Evolutionary conservation across 2,329 filamentous ascomycete species (phyloP), one percentile per base, ranked within the genome.

Genomic region (Colletotrichum falcatum): DNA sequence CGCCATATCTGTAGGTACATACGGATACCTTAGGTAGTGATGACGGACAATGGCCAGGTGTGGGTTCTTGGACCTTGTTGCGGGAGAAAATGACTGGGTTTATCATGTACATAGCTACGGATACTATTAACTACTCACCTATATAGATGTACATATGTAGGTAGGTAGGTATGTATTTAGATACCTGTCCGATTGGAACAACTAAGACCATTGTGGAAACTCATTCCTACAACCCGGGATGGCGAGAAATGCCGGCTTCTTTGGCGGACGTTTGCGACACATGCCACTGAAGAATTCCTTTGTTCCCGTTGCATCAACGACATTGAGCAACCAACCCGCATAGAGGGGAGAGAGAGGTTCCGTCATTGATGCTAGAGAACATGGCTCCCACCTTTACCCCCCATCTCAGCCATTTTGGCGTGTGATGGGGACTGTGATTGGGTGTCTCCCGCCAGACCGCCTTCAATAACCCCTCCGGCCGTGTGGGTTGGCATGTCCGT

Each of bases 361-460:
- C 14, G 33, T 56, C 30, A 26, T 23, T 67, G 51, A 46, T 65
- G 54, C 61, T 65, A 46, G 53, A 59, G 60, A 53, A 54, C 44
- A 28, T 20, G 23, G 30, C 54, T 28, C 3, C 26, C 26, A 35
- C 28, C 65, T n/a, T n/a, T n/a, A n/a, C n/a, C 53, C 42, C 28
- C 65, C 61, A n/a, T 39, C 35, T 39, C 37, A 30, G 51, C 23
- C 53, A 23, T 23, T 39, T 51, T 35, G 61, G 53, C 53, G 37
- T 48, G 64, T 42, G 55, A 54, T 20, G 20, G 42, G 33, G 26
- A 39, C 44, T 48, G 53, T 71, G 68, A 71, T 71, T 71, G 68
- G 68, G 5, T 44, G n/a, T 48, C 8, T 23, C 37, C 12, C 12
- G 44, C 65, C 59, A 71, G 68, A 71, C 64, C 64, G 64, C 68